Evolutionary conservation across 768 basidiomycete species (phyloP), one percentile per base, ranked within the genome.

Genomic region (Cystofilobasidium capitatum): DNA sequence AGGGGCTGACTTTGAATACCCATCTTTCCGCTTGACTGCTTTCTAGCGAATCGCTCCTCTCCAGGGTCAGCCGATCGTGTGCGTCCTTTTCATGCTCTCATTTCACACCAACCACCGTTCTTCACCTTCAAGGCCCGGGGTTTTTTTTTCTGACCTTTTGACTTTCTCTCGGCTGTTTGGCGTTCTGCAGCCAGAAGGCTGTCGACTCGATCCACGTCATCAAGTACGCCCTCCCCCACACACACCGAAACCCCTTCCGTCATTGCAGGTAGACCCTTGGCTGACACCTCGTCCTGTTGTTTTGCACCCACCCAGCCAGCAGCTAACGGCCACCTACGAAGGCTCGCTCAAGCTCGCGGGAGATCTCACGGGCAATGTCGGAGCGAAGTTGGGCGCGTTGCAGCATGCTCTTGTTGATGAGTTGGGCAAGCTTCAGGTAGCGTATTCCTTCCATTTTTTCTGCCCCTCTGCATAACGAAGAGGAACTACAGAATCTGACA

Each of bases 1-100:
- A n/a, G n/a, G n/a, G n/a, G n/a, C n/a, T n/a, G n/a, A n/a, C n/a
- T n/a, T n/a, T n/a, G n/a, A n/a, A n/a, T n/a, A n/a, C 54, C 29
- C 29, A 29, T 35, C 6, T 24, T 10, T 29, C 54, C 20, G 55
- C 29, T 58, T 42, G 26, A 44, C 35, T 37, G 33, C 35, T 65
- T 10, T 16, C 42, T n/a, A 65, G 64, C 58, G 66, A 12, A 67
- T 67, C 39, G 44, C 44, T 22, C 64, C 64, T 14, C 59, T 67
- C 26, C 66, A 67, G 60, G 66, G 49, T 42, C 51, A 68, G 39
- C 59, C 66, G 29, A 51, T 68, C 57, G 66, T 68, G 66, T 68
- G 22, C 45, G 66, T 60, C 31, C 10, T 12, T 14, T 31, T 26
- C 14, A 2, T 16, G 22, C 16, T 37, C 31, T 17, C 42, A 1